Conservation (phyloP, 352 stramenopile species). For the Phytophthora idaei region DNA sequence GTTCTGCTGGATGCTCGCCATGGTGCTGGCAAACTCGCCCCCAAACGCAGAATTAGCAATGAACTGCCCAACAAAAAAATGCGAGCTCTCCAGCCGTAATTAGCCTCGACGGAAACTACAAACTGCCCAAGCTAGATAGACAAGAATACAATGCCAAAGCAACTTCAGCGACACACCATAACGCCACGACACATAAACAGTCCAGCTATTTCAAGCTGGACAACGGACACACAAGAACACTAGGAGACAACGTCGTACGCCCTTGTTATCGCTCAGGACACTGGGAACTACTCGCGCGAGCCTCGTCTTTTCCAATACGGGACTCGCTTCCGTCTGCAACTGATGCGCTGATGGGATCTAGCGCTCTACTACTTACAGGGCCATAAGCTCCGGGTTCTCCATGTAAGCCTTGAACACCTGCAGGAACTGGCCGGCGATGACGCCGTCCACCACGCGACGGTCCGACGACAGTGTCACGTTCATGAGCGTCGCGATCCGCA, state of each 20-base stretch:
- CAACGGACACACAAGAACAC: constrained; percentile 28
- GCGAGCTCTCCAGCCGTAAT: constrained; percentile 15
- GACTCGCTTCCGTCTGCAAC: constrained; percentile 29
- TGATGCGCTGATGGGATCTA: constrained; percentile 34
- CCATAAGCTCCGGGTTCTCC: constrained; percentile 92
- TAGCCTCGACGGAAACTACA: constrained; percentile 9
- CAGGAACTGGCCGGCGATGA: constrained; percentile 96
- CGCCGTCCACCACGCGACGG: constrained; percentile 97
- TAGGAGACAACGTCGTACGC: constrained; percentile 29
- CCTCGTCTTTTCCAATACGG: constrained; percentile 3
- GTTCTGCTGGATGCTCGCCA: constrained; percentile 69
- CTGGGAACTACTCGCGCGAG: constrained; percentile 21
- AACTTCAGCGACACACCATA: constrained; percentile 18
- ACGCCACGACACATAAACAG: constrained; percentile 11
- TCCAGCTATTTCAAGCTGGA: constrained; percentile 28
- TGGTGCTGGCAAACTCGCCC: constrained; percentile 25
- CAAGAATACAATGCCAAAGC: background rate
- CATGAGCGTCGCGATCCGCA: constrained; percentile 92
- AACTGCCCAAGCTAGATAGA: background rate
- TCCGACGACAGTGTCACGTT: constrained; percentile 97
- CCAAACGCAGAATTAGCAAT: constrained; percentile 25
- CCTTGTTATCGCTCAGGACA: constrained; percentile 35
- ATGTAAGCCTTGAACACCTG: constrained; percentile 97
- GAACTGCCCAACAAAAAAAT: background rate
- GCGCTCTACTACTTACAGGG: constrained; percentile 55